These are phyloP conservation scores for Aspergillus hancockii DNA, from an alignment of 495 filamentous ascomycete genomes.

Conservation along the genomic window DNA sequence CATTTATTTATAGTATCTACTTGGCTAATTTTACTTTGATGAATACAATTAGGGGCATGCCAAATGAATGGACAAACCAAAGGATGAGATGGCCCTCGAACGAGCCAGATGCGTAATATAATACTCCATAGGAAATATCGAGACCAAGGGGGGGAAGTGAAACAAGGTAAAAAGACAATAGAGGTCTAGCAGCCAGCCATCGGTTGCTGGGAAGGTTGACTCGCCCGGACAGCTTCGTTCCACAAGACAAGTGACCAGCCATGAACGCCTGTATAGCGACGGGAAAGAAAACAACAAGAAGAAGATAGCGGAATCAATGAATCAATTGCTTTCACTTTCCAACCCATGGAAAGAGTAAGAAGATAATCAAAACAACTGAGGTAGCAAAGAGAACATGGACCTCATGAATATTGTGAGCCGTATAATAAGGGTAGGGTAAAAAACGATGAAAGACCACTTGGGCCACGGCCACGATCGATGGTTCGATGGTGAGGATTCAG, in stretches of 20 bases:
- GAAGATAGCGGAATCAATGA: neutral
- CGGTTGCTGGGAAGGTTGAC: slow-evolving; percentile 9
- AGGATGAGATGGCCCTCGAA: slow-evolving; percentile 6
- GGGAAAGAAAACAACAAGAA: slow-evolving; percentile 2
- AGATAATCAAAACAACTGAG: slow-evolving; percentile 7
- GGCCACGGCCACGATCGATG: neutral
- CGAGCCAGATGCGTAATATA: slow-evolving; percentile 11
- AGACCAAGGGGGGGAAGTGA: slow-evolving; percentile 3
- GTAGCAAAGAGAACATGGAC: slow-evolving; percentile 3
- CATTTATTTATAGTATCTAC: slow-evolving; percentile 26
- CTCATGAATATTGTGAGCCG: neutral
- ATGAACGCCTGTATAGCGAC: slow-evolving; percentile 24
- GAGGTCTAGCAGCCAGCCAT: slow-evolving; percentile 22
- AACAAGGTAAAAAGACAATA: slow-evolving; percentile 8
- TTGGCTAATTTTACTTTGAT: slow-evolving; percentile 3
- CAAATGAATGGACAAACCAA: slow-evolving; percentile 14
- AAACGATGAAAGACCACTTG: neutral
- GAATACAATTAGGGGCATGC: slow-evolving; percentile 15
- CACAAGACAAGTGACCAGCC: slow-evolving; percentile 15
- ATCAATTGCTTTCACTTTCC: slow-evolving; percentile 9
- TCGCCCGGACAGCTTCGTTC: slow-evolving; percentile 12
- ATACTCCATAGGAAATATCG: slow-evolving; percentile 9
- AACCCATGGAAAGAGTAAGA: slow-evolving; percentile 5
- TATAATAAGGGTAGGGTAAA: neutral
- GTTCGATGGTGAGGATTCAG: neutral